phyloP scores from a whole-genome alignment of 1,139 yeast genomes.

The Blastobotrys ciferrii region DNA sequence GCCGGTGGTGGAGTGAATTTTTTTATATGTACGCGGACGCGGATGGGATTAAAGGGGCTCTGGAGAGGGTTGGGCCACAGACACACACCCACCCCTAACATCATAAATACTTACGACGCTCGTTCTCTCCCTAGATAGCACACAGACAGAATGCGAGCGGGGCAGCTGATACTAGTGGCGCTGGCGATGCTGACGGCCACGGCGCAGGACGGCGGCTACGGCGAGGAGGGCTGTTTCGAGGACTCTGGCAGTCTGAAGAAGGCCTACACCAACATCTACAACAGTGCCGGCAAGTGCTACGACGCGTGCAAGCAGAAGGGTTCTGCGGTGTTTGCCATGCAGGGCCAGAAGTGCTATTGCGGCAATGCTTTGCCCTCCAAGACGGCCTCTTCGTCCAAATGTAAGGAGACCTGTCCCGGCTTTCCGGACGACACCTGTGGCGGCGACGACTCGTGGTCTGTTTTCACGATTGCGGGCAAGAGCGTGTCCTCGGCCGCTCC shows the following conservation, averaged over 20 bases:
- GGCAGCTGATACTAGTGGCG: not conserved
- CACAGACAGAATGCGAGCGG: not conserved
- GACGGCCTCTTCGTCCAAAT: slow-evolving; percentile 34
- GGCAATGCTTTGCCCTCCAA: slow-evolving; percentile 52
- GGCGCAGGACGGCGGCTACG: slow-evolving; percentile 10
- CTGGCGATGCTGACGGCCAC: slow-evolving; percentile 5
- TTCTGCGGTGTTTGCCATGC: slow-evolving; percentile 55
- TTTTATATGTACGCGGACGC: not conserved
- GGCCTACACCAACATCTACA: slow-evolving; percentile 21
- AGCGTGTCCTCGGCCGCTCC: slow-evolving; percentile 23
- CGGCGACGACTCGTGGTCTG: slow-evolving; percentile 46
- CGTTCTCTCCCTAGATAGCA: not conserved
- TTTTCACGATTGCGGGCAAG: slow-evolving; percentile 38
- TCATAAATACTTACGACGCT: too few species aligned
- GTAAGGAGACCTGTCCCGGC: slow-evolving; percentile 53
- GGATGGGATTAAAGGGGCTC: not conserved
- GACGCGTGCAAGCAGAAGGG: slow-evolving; percentile 18
- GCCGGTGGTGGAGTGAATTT: too few species aligned
- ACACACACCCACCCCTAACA: not conserved
- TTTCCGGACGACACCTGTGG: slow-evolving; percentile 56
- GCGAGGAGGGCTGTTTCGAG: slow-evolving; percentile 28
- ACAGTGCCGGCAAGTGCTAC: slow-evolving; percentile 21
- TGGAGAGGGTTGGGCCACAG: not conserved
- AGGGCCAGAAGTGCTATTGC: slow-evolving; percentile 65
- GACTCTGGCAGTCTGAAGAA: slow-evolving; percentile 21